Conservation (phyloP, 2,329 filamentous ascomycete genomes). For the Cercospora zeae-maydis region DNA sequence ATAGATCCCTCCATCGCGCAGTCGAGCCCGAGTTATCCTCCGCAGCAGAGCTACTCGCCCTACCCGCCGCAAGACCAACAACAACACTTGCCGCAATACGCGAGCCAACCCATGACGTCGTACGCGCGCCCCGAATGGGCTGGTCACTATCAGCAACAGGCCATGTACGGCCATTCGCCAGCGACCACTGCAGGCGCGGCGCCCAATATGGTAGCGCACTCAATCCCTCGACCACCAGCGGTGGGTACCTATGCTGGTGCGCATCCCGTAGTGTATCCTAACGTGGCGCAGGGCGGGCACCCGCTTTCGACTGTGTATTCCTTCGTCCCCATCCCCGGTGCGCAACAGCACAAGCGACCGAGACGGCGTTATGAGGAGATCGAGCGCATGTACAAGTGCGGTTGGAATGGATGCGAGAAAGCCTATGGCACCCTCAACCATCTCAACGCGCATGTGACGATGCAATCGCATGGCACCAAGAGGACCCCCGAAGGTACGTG, state of each 20-base stretch:
- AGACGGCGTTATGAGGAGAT: constrained; percentile 95
- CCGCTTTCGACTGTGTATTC: constrained; percentile 80
- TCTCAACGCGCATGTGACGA: constrained; percentile 95
- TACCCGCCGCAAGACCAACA: constrained; percentile 74
- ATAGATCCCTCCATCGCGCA: constrained; percentile 98
- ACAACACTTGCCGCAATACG: constrained; percentile 79
- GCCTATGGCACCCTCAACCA: constrained; percentile 97
- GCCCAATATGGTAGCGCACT: constrained; percentile 58
- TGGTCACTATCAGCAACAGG: constrained; percentile 55
- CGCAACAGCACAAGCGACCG: constrained; percentile 94
- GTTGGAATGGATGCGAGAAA: constrained; percentile 97
- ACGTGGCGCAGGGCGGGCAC: constrained; percentile 47
- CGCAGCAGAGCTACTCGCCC: constrained; percentile 75
- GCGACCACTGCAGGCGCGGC: constrained; percentile 55
- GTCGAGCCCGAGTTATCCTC: constrained; percentile 85
- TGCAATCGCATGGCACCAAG: constrained; percentile 95
- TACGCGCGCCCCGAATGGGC: constrained; percentile 71
- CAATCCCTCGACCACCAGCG: constrained; percentile 57
- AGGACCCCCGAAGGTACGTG: constrained; percentile 90
- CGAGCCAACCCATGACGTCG: constrained; percentile 59
- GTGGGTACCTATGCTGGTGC: constrained; percentile 47
- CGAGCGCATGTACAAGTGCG: constrained; percentile 99
- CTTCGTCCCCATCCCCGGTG: constrained; percentile 94
- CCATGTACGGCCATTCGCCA: constrained; percentile 50
- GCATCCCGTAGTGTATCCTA: constrained; percentile 30